Evolutionary conservation across 1,284 basidiomycete species (phyloP), one percentile per base, ranked within the genome.

Genomic region (Puccinia novopanici): DNA sequence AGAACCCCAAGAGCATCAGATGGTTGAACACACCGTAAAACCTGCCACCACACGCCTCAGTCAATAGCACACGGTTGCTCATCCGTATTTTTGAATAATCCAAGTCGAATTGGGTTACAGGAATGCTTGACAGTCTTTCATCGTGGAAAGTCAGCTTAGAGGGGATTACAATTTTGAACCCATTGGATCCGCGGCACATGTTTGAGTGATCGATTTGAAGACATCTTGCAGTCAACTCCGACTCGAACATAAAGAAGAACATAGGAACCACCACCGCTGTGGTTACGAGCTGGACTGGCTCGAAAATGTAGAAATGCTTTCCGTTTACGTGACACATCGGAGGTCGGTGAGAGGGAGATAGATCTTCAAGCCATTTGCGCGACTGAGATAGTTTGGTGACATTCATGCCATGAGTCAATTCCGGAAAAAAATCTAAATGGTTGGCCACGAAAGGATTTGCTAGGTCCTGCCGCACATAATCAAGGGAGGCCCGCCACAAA

Each of bases 281-380:
- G 9, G 45, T 27, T 8, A 8, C 9, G 9, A 52, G 9, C 45
- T 52, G 45, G 12, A 71, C 42, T 6, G 68, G 68, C n/a, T 71
- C n/a, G 37, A 52, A 71, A 19, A 71, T 50, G 68, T 71, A 71
- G 45, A 71, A 71, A 15, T 71, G 68, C 52, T 45, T 71, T 0
- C 34, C 30, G 8, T 71, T 71, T 6, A 50, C 27, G 4, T 22
- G 10, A 22, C 45, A 52, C 68, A 71, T 71, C 24, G 40, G 68
- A 5, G 34, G 22, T 0, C 37, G n/a, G 52, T 30, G 45, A 3
- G 40, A 22, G 1, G 68, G 45, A 9, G 45, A 10, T 6, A 52
- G 27, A 5, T 50, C 8, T 15, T 71, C 37, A 22, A 30, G 27
- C 68, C 68, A 71, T 27, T 71, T 71, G 17, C 6, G 42, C 2